Evolutionary conservation across 2,329 filamentous ascomycete species (phyloP), one percentile per base, ranked within the genome.

Genomic region (Zopfia rhizophila): DNA sequence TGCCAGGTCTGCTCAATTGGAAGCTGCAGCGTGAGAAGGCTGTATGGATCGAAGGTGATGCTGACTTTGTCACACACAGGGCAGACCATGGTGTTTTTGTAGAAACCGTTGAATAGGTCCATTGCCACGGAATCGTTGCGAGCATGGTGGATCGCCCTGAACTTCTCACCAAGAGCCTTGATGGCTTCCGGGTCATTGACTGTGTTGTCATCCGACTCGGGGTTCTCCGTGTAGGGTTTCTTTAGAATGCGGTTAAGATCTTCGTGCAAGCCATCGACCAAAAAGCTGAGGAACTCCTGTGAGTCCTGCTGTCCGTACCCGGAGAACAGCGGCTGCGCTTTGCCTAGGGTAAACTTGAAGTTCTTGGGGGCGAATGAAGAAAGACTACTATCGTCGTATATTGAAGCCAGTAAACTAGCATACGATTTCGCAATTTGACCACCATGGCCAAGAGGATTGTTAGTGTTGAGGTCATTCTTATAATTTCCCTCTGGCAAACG

Each of bases 21-120:
- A 23, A 99, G 77, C 45, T 95, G 94, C 17, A 99, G 77, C 0
- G 94, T 97, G 48, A 99, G 76, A 56, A 95, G 94, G 71, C 91
- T 97, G 78, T 96, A 99, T 0, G 94, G 94, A 68, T 99, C 94
- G 65, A 99, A 99, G 0, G 94, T 97, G 61, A 99, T 96, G 82
- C 92, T 97, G 72, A 97, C 89, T 75, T 97, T 99, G 59, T 88
- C 82, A 70, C 94, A 99, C 6, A 82, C 83, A 0, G 94, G 94
- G 66, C 94, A 99, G 53, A 94, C 88, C 53, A 99, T 82, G 0
- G 93, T 97, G 31, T 95, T 97, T 76, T 97, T 97, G 82, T 97
- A 99, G 82, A 97, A 91, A 53, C 94, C 94, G 16, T 91, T 95
- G 71, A 99, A 99, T 8, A 99, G 80, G 67, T 99, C 94, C 45